Evolutionary conservation across 345 rosid species (phyloP).

Genomic region (Excoecaria agallocha): DNA sequence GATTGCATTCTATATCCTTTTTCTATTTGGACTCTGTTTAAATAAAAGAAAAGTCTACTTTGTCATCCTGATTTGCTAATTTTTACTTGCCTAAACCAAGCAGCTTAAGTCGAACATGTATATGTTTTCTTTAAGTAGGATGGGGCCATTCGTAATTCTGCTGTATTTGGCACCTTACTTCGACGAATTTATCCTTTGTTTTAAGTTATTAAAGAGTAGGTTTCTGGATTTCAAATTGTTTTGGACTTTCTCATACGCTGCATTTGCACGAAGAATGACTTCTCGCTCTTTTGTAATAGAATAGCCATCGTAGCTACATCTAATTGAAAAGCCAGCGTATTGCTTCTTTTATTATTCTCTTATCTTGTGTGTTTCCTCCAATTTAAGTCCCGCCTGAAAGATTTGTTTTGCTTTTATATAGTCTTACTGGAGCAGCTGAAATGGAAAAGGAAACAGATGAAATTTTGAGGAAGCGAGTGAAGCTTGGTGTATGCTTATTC

Average conservation of each 20-base stretch:
- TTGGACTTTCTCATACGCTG: neutral
- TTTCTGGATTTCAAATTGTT: neutral
- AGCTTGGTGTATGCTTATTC: constrained; percentile 42
- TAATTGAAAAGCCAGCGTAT: too few relatives aligned
- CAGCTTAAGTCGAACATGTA: too few relatives aligned
- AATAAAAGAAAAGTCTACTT: too few relatives aligned
- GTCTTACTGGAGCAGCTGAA: constrained; percentile 1
- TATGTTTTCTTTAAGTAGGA: too few relatives aligned
- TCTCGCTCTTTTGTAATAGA: neutral
- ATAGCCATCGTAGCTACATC: neutral
- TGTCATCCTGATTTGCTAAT: too few relatives aligned
- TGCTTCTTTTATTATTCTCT: neutral
- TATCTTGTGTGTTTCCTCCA: neutral
- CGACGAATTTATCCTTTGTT: too few relatives aligned
- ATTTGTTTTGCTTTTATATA: neutral
- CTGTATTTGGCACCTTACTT: too few relatives aligned
- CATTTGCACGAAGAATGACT: neutral
- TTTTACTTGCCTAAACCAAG: too few relatives aligned
- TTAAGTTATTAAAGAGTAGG: too few relatives aligned
- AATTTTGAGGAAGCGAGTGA: constrained; percentile 58
- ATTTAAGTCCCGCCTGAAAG: neutral
- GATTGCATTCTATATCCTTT: neutral
- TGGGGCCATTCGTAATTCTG: too few relatives aligned
- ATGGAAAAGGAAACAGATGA: constrained; percentile 52
- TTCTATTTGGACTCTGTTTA: too few relatives aligned